Evolutionary conservation across 2,329 filamentous ascomycete genomes (phyloP).

Genomic region (Calycina marina): DNA sequence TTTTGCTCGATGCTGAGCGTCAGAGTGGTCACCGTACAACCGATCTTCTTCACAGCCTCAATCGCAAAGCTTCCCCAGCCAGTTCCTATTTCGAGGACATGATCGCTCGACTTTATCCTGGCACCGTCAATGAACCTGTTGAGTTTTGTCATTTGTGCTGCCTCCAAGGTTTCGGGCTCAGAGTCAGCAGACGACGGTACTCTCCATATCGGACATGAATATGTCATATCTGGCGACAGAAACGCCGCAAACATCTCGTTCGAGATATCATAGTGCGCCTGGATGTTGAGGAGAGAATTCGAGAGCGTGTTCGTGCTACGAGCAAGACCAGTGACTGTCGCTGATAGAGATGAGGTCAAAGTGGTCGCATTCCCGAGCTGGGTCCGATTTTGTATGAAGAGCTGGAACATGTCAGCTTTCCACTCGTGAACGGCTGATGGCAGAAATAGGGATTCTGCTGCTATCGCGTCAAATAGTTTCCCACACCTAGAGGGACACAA

Average conservation of each 20-base stretch:
- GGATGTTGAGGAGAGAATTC: constrained; percentile 49
- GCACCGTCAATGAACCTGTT: constrained; percentile 50
- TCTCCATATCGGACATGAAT: constrained; percentile 56
- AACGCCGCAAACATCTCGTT: constrained; percentile 67
- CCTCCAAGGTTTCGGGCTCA: constrained; percentile 42
- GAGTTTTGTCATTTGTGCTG: constrained; percentile 54
- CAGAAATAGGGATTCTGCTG: too few relatives aligned
- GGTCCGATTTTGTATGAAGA: constrained; percentile 57
- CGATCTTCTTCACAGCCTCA: constrained; percentile 47
- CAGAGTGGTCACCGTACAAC: constrained; percentile 53
- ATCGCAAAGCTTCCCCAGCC: constrained; percentile 67
- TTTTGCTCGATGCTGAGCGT: constrained; percentile 59
- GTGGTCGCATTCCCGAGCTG: constrained; percentile 50
- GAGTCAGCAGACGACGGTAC: constrained; percentile 26
- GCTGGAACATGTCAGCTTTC: constrained; percentile 26
- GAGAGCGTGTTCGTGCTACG: constrained; percentile 40
- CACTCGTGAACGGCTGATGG: neutral
- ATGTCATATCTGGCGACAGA: constrained; percentile 62
- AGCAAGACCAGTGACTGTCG: constrained; percentile 42
- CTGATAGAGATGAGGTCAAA: constrained; percentile 41
- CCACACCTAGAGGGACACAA: constrained; percentile 10
- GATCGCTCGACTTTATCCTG: constrained; percentile 46
- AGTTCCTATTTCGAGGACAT: constrained; percentile 61
- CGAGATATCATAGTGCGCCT: constrained; percentile 61
- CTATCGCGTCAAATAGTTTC: too few relatives aligned